phyloP scores from a whole-genome alignment of 108 stramenopile species.

The Cyclotella cryptica region DNA sequence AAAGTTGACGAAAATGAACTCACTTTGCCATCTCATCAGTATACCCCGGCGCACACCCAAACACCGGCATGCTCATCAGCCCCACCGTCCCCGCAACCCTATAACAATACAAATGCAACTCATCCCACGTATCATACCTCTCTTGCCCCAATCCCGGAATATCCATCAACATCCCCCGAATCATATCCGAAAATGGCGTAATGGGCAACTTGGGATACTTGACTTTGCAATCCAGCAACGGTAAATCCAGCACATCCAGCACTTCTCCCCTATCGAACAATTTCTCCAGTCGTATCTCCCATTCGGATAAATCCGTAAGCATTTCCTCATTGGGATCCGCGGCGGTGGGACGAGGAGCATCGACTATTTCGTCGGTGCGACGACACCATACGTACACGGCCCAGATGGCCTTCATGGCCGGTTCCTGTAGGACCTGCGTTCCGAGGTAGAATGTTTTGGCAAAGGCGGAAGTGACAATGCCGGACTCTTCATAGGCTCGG shows the following conservation, averaged over 20 bases:
- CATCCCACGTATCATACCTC: conserved; percentile 93
- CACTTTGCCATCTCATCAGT: conserved; percentile 87
- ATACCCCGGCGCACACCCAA: conserved; percentile 87
- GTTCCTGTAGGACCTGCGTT: conserved; percentile 81
- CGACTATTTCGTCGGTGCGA: conserved; percentile 97
- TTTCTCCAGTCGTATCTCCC: conserved; percentile 87
- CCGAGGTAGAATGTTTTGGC: conserved; percentile 98
- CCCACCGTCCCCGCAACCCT: conserved; percentile 98
- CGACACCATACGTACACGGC: conserved; percentile 98
- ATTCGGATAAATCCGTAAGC: conserved; percentile 79
- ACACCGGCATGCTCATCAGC: conserved; percentile 95
- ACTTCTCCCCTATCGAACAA: conserved; percentile 88
- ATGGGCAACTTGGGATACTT: conserved; percentile 90
- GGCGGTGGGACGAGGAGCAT: conserved; percentile 81
- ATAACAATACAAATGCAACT: conserved; percentile 97
- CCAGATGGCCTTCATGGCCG: conserved; percentile 87
- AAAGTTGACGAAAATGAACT: conserved; percentile 17
- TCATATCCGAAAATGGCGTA: conserved; percentile 95
- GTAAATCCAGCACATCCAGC: conserved; percentile 92
- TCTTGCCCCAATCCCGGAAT: conserved; percentile 92
- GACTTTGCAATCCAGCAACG: conserved; percentile 86
- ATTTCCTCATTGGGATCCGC: conserved; percentile 75
- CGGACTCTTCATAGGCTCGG: conserved; percentile 92
- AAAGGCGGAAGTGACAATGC: conserved; percentile 95
- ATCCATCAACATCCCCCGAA: conserved; percentile 97